Evolutionary conservation across 148 eudicot genomes (phyloP).

Genomic region (Chenopodium quinoa): DNA sequence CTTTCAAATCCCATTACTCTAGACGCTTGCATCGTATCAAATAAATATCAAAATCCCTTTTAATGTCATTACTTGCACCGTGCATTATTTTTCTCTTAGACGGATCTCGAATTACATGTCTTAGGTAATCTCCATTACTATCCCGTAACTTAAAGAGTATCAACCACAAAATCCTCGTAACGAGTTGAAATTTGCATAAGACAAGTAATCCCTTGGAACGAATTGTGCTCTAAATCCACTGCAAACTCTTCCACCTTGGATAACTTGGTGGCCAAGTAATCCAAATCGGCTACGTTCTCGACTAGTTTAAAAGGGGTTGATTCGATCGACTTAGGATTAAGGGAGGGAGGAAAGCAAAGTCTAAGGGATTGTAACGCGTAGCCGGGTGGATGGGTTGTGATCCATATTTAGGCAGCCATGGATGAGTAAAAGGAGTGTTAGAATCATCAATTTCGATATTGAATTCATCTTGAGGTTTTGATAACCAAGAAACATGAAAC

Average conservation of each 20-base stretch:
- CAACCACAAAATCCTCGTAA: slow-evolving; percentile 8
- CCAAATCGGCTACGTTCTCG: neutral
- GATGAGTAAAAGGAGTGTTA: neutral
- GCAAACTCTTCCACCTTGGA: neutral
- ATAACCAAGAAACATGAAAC: neutral
- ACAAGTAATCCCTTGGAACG: slow-evolving; percentile 18
- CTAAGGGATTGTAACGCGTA: neutral
- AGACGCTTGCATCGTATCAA: slow-evolving; percentile 23
- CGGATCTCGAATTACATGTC: neutral
- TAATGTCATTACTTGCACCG: slow-evolving; percentile 12
- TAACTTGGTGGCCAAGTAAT: slow-evolving; percentile 4
- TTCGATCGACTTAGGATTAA: neutral
- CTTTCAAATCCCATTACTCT: neutral
- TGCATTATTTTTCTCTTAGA: slow-evolving; percentile 21
- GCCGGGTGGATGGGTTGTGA: neutral
- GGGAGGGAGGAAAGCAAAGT: neutral
- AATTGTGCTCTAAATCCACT: slow-evolving; percentile 17
- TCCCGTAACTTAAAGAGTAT: neutral
- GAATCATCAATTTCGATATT: neutral
- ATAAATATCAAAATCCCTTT: slow-evolving; percentile 17
- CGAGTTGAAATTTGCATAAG: slow-evolving; percentile 27
- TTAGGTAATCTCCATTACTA: neutral
- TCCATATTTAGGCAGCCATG: neutral
- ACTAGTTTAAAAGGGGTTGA: slow-evolving; percentile 11
- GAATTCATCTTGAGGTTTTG: neutral